phyloP scores from a whole-genome alignment of 2,329 filamentous ascomycete genomes.

The Byssothecium circinans region DNA sequence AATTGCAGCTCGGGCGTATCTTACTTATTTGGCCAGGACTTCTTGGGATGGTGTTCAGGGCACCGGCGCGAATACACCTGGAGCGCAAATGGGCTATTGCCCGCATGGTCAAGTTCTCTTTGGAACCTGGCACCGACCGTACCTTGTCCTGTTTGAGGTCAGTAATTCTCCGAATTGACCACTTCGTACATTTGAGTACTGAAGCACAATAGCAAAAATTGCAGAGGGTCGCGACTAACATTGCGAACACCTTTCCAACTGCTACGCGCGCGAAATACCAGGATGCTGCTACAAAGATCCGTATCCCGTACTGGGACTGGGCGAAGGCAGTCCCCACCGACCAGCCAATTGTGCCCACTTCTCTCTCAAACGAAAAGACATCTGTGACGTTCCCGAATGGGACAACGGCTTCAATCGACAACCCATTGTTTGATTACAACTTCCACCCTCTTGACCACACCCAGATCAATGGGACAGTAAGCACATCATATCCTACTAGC shows the following conservation, averaged over 20 bases:
- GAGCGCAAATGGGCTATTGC: constrained; percentile 63
- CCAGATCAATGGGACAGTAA: constrained; percentile 34
- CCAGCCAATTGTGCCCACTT: constrained; percentile 38
- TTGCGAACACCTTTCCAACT: constrained; percentile 12
- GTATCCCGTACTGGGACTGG: constrained; percentile 27
- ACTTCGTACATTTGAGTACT: constrained; percentile 4
- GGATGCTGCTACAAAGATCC: constrained; percentile 16
- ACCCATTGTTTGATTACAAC: constrained; percentile 21
- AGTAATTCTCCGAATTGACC: constrained; percentile 12
- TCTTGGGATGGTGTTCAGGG: constrained; percentile 56
- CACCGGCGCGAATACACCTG: constrained; percentile 33
- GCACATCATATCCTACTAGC: constrained; percentile 32
- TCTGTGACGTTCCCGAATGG: constrained; percentile 14
- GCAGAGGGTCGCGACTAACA: constrained; percentile 10
- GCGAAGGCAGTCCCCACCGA: constrained; percentile 10
- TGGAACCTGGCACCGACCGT: constrained; percentile 81
- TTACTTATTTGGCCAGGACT: constrained; percentile 32
- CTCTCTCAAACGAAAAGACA: constrained; percentile 34
- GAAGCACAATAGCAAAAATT: constrained; percentile 17
- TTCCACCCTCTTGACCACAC: constrained; percentile 51
- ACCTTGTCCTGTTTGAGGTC: constrained; percentile 64
- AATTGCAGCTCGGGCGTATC: not conserved
- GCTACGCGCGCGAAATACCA: constrained; percentile 8
- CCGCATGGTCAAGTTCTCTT: constrained; percentile 77
- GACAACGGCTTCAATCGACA: constrained; percentile 11